Evolutionary conservation across 2,329 filamentous ascomycete genomes (phyloP), one percentile per base, ranked within the genome.

Genomic region (Penicillium sp.): DNA sequence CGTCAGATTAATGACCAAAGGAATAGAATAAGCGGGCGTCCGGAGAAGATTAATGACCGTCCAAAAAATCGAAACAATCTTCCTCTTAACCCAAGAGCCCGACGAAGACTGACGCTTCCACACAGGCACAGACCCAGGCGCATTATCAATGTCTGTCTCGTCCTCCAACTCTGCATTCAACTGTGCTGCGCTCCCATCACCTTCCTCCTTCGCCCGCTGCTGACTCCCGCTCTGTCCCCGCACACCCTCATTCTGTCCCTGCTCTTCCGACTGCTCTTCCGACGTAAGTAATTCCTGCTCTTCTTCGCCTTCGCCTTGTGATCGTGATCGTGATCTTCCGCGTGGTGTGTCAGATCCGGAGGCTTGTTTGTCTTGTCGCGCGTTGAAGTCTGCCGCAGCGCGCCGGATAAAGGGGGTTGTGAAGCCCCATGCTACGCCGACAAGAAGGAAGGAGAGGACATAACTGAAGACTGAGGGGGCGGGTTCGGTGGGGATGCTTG

Each of bases 321-420:
- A 50, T n/a, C 60, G 58, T 16, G 58, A 50, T n/a, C 60, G 57
- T 4, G 57, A 47, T 45, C 61, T 44, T 16, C 59, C 54, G 27
- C 56, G 64, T 3, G 44, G 45, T 10, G 42, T 11, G 14, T 48
- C 16, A 0, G 31, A 50, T 26, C 46, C 60, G 39, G 13, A n/a
- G 13, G 59, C 42, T 29, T 64, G 64, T 24, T 64, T 65, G 33
- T 72, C 72, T 60, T 75, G 73, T 51, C 85, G 81, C 3, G 88
- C 87, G 53, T 81, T 84, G 78, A 95, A 92, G 59, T 87, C 83
- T 49, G 89, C 83, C 2, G 93, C 93, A 10, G 93, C 93, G 60
- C 86, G 85, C 24, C 93, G 88, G 81, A 98, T 96, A 79, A 98
- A 97, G 54, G 89, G 88, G 21, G 91, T 96, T 1, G 91, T 96